phyloP scores from a whole-genome alignment of 2,329 filamentous ascomycete genomes.

The Cordyceps fumosorosea region DNA sequence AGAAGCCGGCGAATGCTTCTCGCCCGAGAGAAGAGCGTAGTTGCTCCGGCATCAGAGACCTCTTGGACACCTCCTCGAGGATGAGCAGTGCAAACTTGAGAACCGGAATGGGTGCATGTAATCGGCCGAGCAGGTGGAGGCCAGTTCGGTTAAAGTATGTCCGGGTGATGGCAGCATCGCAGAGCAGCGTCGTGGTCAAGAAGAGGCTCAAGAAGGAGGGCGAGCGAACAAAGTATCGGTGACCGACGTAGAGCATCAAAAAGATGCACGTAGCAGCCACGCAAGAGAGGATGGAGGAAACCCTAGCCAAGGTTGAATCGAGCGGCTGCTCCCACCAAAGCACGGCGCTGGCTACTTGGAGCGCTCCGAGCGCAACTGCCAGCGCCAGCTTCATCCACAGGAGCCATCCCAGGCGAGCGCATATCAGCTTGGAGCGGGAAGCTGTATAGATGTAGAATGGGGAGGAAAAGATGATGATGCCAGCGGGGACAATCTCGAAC shows the following conservation, averaged over 20 bases:
- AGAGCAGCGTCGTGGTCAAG: not conserved
- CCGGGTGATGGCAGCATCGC: not conserved
- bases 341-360: not conserved
- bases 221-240: not conserved
- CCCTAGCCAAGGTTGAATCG: not conserved
- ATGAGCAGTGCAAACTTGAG: not conserved
- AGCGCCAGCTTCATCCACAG: not conserved
- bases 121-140: not conserved
- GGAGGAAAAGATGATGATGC: not conserved
- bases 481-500: not conserved
- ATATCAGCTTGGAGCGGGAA: not conserved
- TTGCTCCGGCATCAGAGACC: not conserved
- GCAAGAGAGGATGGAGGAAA: not conserved
- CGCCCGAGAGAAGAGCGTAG: not conserved
- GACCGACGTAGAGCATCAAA: not conserved
- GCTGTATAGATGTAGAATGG: not conserved
- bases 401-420: not conserved
- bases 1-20: not conserved
- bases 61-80: not conserved
- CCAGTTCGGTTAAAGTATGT: not conserved
- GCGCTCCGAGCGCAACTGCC: not conserved
- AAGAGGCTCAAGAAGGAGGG: not conserved
- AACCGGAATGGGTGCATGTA: not conserved
- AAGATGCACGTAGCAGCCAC: not conserved
- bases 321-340: not conserved